Evolutionary conservation across 2,329 filamentous ascomycete species (phyloP).

Genomic region (Neofusicoccum sp.): DNA sequence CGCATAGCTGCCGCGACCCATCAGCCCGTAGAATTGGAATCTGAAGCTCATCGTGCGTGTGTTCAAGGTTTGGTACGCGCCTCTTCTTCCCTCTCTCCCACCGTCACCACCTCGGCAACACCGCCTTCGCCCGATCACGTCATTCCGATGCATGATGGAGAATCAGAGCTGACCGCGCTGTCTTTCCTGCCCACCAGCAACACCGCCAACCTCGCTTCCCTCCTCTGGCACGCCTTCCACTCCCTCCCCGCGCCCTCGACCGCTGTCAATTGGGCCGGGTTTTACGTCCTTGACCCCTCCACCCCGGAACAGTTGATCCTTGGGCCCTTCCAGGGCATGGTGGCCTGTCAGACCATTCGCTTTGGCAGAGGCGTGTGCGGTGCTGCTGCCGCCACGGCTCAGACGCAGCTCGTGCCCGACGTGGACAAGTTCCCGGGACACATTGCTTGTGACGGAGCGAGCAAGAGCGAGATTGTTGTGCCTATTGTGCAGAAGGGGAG

Average conservation of each 20-base stretch:
- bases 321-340: constrained; percentile 76
- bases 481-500: constrained; percentile 59
- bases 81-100: not conserved
- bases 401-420: constrained; percentile 65
- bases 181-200: constrained; percentile 54
- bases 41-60: not conserved
- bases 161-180: not conserved
- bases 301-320: constrained; percentile 61
- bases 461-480: constrained; percentile 78
- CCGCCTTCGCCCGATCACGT: not conserved
- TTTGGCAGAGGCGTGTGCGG: constrained; percentile 77
- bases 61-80: constrained; percentile 18
- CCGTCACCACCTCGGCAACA: not conserved
- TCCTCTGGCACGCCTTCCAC: constrained; percentile 78
- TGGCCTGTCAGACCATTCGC: constrained; percentile 73
- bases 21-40: not conserved
- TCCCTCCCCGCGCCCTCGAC: constrained; percentile 65
- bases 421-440: constrained; percentile 75
- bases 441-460: constrained; percentile 76
- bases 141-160: not conserved
- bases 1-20: not conserved
- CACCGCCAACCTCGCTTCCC: constrained; percentile 69
- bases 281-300: constrained; percentile 65
- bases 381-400: constrained; percentile 57
- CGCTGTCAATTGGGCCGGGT: constrained; percentile 78